Base-by-base conservation (phyloP, 1,284 basidiomycete genomes). In the Cutaneotrichosporon sp. region DNA sequence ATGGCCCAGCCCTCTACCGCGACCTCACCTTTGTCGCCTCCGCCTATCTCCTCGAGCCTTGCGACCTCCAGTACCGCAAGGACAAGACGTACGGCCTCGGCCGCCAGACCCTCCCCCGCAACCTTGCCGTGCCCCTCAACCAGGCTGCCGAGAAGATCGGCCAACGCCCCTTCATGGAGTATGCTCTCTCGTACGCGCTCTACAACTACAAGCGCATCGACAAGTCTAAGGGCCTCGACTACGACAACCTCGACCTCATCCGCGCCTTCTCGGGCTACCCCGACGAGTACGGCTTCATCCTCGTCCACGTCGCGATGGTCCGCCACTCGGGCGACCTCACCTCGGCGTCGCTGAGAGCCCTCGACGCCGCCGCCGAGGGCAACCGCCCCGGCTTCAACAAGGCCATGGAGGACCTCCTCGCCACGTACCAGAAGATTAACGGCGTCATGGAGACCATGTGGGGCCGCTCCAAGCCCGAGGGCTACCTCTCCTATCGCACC, bases 161-260 rank as follows among this genome's bases (percentile, higher is more conserved):
- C 47, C 64, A 66, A 61, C 58, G 58, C 10, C 64, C 64, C 1
- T 66, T 66, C 58, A 66, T 66, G 64, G 64, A 66, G 64, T 66
- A 66, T 9, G 64, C 64, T 1, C 64, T 66, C 25, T 66, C 64
- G 33, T 66, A 66, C 31, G 64, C 64, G 22, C 61, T 66, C 16
- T 66, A 66, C 64, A 66, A 66, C 64, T 66, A 66, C 58, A 56
- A 58, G 47, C 60, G 61, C 34, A 58, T 55, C 46, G 64, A 63
- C 60, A 43, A 54, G 31, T 49, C 20, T 33, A 55, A 55, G 52
- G 43, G 34, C 2, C 52, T 66, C 47, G 60, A 66, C 55, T 66
- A 60, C 24, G 64, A 63, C 38, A 66, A 66, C 61, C 56, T 57
- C 42, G 61, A 66, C 54, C 61, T 66, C 24, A 66, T 66, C 49